Percentiles rank a stretch among this genome's conserved stretches.
These are phyloP conservation scores for Fimicolochytrium jonesii DNA, from an alignment of 192 early-diverging fungal genomes.

Conservation along the genomic window DNA sequence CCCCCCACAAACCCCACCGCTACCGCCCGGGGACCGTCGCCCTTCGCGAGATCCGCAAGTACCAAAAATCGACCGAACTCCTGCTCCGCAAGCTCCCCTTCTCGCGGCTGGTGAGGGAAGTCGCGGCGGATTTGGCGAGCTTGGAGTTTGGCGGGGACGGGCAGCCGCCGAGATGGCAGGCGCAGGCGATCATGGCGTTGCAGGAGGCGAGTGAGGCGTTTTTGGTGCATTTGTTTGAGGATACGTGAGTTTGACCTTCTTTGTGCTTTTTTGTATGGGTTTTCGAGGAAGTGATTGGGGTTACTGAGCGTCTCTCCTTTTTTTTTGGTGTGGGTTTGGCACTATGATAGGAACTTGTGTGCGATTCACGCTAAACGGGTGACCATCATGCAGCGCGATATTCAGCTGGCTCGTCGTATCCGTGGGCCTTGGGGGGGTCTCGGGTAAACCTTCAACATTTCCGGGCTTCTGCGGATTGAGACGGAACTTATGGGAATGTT, in stretches of 20 bases:
- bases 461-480: too few species aligned
- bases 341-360: slow-evolving; percentile 77
- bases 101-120: slow-evolving; percentile 59
- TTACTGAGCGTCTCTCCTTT: not conserved
- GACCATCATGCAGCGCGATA: slow-evolving; percentile 88
- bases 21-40: slow-evolving; percentile 77
- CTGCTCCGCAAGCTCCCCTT: slow-evolving; percentile 85
- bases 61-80: slow-evolving; percentile 77
- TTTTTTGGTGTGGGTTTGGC: slow-evolving; percentile 2
- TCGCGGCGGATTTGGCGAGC: slow-evolving; percentile 27
- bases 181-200: slow-evolving; percentile 68
- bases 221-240: slow-evolving; percentile 82
- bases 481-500: too few species aligned
- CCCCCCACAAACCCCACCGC: slow-evolving; percentile 36
- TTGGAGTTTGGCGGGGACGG: slow-evolving; percentile 22
- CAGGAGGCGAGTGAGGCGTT: slow-evolving; percentile 81
- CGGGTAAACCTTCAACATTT: too few species aligned
- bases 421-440: slow-evolving; percentile 78
- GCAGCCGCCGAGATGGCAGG: slow-evolving; percentile 64
- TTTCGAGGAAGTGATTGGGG: not conserved
- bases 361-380: slow-evolving; percentile 94
- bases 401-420: slow-evolving; percentile 84
- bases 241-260: slow-evolving; percentile 57
- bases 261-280: not conserved
- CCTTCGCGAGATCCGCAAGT: slow-evolving; percentile 77